Evolutionary conservation across 1,139 yeast genomes (phyloP), one percentile per base, ranked within the genome.

Genomic region (Suzukiozyma palmioleophila): DNA sequence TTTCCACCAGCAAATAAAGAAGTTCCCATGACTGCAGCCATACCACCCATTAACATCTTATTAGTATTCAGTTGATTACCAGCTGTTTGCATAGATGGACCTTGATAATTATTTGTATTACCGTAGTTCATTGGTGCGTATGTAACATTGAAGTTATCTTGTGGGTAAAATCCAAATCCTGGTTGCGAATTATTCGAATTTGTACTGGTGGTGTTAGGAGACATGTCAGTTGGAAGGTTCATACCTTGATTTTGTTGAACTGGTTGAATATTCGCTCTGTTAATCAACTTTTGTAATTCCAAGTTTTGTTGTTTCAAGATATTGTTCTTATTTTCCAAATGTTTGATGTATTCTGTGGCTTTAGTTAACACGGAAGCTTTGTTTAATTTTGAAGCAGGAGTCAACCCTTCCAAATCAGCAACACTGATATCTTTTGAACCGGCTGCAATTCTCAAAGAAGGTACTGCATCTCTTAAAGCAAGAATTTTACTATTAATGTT

Each of bases 331-430:
- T 64, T 61, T 55, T 89, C 95, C 55, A 90, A 70, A 60, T 89
- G 96, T 50, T 77, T 74, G 51, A 90, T 89, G 55, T 89, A 90
- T 59, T 89, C 97, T 2, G 94, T 85, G 4, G 97, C 96, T 57
- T 89, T 87, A 37, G 88, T 77, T 47, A 90, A 71, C 24, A 90
- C 89, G 37, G 88, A 83, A 7, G 96, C 97, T 60, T 90, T 90
- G 63, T 88, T 89, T 49, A 89, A 71, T 56, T 87, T 88, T 39
- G 79, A 69, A 3, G 96, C 95, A 0, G 96, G 96, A n/a, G 82
- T 75, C 42, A 89, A 71, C 2, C 96, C 96, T 52, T 88, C 96
- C 46, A 89, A 66, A 46, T 82, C 84, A 8, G 70, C 66, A 31
- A 69, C 48, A 11, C 64, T 56, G 22, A 66, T 58, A 41, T 69